Evolutionary conservation across 2,329 filamentous ascomycete species (phyloP), one percentile per base, ranked within the genome.

Genomic region (Fusarium bulbicola): DNA sequence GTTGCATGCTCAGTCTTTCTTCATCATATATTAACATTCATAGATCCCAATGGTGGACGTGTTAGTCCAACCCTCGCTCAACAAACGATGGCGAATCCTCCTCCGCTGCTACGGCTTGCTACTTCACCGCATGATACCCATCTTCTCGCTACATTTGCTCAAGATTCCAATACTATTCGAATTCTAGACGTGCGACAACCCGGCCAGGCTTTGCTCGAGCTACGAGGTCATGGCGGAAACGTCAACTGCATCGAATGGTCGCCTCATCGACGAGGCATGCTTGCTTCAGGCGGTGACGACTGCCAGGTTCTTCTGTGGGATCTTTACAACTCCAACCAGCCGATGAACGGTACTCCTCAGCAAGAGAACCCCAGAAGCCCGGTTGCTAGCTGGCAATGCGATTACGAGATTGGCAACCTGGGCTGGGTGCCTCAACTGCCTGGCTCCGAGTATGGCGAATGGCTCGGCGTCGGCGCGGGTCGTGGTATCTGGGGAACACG

Each of bases 181-280:
- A 97, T 99, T 61, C 90, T 99, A 36, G 96, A 99, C 79, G 95
- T 98, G 7, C 92, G 96, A 54, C 96, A 99, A 83, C 96, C 96
- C 0, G 96, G 96, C 11, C 96, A 98, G 82, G 96, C 96, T 6
- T 88, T 99, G 9, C 89, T 99, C 32, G 96, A 99, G 81, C 90
- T 99, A 42, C 93, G 93, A 53, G 96, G 96, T 28, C 95, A 99
- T 80, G 90, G 91, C 28, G 93, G 94, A 9, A 84, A 94, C 13
- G 89, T 99, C 64, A 98, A 97, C 83, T 96, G 93, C 78, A 93
- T 98, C 66, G 96, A 99, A 84, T 99, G 96, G 96, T 97, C 94
- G 14, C 95, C 95, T 1, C 89, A 91, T 62, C 90, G 95, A 66
- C 89, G 96, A 77, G 96, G 96, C 30, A 93, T 95, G 74, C 89